These are phyloP conservation scores for Herpotrichia juniperi DNA, from an alignment of 2,329 filamentous ascomycete species.

Conservation along the genomic window DNA sequence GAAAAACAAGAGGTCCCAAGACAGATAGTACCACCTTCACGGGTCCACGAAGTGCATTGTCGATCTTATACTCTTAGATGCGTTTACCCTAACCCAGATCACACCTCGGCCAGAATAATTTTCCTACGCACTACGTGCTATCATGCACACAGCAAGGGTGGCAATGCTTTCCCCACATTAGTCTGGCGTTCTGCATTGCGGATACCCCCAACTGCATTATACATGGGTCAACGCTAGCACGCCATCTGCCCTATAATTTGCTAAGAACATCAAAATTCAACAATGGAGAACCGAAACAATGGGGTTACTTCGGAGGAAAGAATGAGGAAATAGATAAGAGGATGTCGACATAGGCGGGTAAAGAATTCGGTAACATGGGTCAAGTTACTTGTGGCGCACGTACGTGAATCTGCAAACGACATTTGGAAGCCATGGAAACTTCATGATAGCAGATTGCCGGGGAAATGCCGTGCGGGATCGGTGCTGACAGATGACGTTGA, in stretches of 20 bases:
- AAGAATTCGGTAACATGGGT: background rate
- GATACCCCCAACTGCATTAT: background rate
- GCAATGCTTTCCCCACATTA: background rate
- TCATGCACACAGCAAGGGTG: background rate
- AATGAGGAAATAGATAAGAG: background rate
- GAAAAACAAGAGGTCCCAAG: background rate
- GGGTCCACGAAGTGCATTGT: background rate
- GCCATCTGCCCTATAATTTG: slow-evolving; percentile 28
- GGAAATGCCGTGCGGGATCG: background rate
- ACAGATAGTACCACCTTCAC: no score
- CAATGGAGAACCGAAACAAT: background rate
- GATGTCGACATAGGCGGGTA: background rate
- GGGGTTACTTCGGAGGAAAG: background rate
- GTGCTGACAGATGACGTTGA: background rate
- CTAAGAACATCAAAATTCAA: slow-evolving; percentile 6
- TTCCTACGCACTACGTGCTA: background rate
- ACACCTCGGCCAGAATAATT: background rate
- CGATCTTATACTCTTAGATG: background rate
- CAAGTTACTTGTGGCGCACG: background rate
- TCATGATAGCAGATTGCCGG: background rate
- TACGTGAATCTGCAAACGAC: background rate
- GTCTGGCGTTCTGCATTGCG: background rate
- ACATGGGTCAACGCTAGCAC: slow-evolving; percentile 31
- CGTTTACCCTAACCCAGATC: background rate
- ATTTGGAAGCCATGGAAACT: background rate